A percentile compares a stretch with the other conserved stretches of the same genome.
These are phyloP conservation scores for Citrus mangshanensis DNA, from an alignment of 345 rosid genomes.

Conservation along the genomic window DNA sequence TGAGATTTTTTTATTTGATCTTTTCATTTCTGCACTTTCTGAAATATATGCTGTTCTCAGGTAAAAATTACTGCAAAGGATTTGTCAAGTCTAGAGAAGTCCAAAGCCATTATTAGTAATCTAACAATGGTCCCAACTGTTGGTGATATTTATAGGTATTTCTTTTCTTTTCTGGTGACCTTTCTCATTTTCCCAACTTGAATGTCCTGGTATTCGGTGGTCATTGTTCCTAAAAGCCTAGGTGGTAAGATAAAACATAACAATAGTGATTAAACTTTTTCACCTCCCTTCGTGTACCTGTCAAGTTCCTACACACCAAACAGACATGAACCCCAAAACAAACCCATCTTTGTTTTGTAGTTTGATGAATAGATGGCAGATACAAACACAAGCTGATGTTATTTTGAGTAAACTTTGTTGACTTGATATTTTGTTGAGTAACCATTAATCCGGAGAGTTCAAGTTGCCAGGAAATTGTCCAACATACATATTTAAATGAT, in stretches of 20 bases:
- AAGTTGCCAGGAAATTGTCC: background rate
- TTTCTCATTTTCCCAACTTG: background rate
- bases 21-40: conserved; percentile 19
- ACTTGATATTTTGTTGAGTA: background rate
- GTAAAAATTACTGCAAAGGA: conserved; percentile 88
- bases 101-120: conserved; percentile 68
- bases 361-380: background rate
- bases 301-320: background rate
- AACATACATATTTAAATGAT: background rate
- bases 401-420: background rate
- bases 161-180: conserved; percentile 12
- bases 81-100: conserved; percentile 72
- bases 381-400: background rate
- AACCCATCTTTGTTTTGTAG: background rate
- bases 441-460: background rate
- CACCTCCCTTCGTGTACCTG: background rate
- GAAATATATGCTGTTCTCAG: conserved; percentile 37
- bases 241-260: background rate
- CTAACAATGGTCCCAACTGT: conserved; percentile 83
- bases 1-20: conserved; percentile 10
- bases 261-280: background rate
- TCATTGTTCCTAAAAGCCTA: background rate
- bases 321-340: background rate
- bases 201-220: background rate
- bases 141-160: conserved; percentile 85